Conservation (phyloP, 2,329 filamentous ascomycete genomes). For the Colletotrichum shisoi region DNA sequence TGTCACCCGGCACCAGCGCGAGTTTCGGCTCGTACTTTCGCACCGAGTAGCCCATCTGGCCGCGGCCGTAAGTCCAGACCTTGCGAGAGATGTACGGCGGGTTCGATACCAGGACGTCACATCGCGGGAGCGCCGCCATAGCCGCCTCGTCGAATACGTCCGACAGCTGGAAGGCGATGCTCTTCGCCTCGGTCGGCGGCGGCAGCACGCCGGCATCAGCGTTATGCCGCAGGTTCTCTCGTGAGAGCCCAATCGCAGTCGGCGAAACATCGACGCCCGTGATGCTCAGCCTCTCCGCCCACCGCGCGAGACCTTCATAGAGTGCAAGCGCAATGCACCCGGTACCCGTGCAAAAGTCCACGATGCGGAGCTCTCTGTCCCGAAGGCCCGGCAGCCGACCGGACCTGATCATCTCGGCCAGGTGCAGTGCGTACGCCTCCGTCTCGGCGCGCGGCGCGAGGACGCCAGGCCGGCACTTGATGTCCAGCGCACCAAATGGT, state of each 20-base stretch:
- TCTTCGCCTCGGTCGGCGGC: constrained; percentile 39
- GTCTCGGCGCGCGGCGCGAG: constrained; percentile 86
- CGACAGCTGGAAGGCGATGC: constrained; percentile 56
- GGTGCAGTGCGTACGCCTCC: constrained; percentile 69
- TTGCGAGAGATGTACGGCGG: constrained; percentile 84
- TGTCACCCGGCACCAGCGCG: constrained; percentile 71
- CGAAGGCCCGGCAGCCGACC: constrained; percentile 32
- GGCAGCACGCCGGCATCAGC: constrained; percentile 42
- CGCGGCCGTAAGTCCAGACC: constrained; percentile 51
- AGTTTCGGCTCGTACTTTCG: constrained; percentile 80
- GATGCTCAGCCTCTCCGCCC: constrained; percentile 57
- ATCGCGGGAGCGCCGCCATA: constrained; percentile 46
- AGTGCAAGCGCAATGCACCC: constrained; percentile 88
- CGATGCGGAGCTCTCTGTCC: constrained; percentile 61
- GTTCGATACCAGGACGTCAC: constrained; percentile 81
- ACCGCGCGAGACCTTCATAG: constrained; percentile 64
- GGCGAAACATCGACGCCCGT: constrained; percentile 77
- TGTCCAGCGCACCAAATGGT: constrained; percentile 84
- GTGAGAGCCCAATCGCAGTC: constrained; percentile 70
- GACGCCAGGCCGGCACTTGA: constrained; percentile 78
- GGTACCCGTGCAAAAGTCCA: constrained; percentile 90
- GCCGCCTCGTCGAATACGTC: constrained; percentile 59
- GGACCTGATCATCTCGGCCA: constrained; percentile 56
- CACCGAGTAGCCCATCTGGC: constrained; percentile 73
- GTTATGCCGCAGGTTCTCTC: constrained; percentile 68